Base-by-base conservation (phyloP, 805 yeast genomes). In the Pichia paraexigua region DNA sequence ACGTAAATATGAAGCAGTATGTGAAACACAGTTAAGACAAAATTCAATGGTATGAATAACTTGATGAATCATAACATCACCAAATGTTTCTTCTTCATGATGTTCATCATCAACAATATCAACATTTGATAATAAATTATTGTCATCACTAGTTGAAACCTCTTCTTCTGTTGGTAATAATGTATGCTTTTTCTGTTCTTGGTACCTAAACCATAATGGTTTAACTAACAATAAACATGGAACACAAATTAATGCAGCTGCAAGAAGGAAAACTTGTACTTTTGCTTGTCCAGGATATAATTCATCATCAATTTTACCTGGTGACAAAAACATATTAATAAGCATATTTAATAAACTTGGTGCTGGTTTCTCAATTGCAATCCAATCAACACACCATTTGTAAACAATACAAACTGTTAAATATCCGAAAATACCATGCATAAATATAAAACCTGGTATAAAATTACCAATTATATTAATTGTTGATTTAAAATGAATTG, bases 21-120 rank as follows among this genome's bases (percentile, higher is more conserved):
- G 99, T n/a, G 97, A 88, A 32, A 92, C 96, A 74, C 97, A 87
- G 70, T 94, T 94, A 64, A 92, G 77, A 65, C 99, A 92, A 71
- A 94, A 92, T 74, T 92, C 99, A 65, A 92, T 92, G 12, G 99
- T 94, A 69, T 94, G 97, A 60, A 92, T 92, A 24, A 92, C 96
- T 71, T 92, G 99, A 69, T 92, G 97, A 60, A 92, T 92, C 84
- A 92, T 85, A 35, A 94, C 80, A 62, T 92, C 99, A 45, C 97
- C 97, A 65, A 92, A 87, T 55, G 83, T 78, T 61, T 83, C 84
- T 44, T 71, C 83, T 41, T 71, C 80, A 51, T 71, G 74, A 53
- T 77, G 78, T 20, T 77, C 85, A 39, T 73, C 82, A 43, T 76
- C 80, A 44, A 73, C 81, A 25, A 69, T 48, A 48, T 63, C 59